Conservation (phyloP, 2,329 filamentous ascomycete species). For the Sphaceloma murrayae region DNA sequence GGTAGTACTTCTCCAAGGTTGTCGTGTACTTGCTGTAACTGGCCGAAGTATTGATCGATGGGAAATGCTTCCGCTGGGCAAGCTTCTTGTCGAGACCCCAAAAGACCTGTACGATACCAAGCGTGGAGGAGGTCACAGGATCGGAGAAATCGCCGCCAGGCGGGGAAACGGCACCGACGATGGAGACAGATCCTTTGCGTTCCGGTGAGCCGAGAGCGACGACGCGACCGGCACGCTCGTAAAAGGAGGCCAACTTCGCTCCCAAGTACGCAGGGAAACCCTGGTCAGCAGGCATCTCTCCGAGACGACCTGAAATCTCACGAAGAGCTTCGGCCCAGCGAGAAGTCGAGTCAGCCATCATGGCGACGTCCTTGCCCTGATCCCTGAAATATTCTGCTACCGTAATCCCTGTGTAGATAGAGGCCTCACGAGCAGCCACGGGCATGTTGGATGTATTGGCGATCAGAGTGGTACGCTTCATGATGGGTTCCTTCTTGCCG, state of each 20-base stretch:
- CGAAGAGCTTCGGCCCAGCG: conserved; percentile 97
- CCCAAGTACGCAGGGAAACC: conserved; percentile 97
- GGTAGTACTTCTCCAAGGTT: conserved; percentile 85
- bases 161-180: conserved; percentile 93
- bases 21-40: conserved; percentile 96
- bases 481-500: conserved; percentile 93
- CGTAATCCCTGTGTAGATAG: conserved; percentile 95
- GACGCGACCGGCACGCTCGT: conserved; percentile 91
- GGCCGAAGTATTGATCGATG: conserved; percentile 87
- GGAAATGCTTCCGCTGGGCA: conserved; percentile 97
- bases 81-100: conserved; percentile 99
- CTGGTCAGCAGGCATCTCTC: conserved; percentile 99
- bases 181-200: conserved; percentile 85
- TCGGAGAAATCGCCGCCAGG: conserved; percentile 99
- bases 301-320: conserved; percentile 96
- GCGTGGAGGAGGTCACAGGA: conserved; percentile 85
- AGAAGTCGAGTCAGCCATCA: conserved; percentile 99
- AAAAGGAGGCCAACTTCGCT: conserved; percentile 96
- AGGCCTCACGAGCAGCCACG: conserved; percentile 93
- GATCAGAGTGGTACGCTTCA: conserved; percentile 98
- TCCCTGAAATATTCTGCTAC: conserved; percentile 96
- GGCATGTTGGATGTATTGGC: conserved; percentile 99
- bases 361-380: conserved; percentile 92
- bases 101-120: conserved; percentile 98
- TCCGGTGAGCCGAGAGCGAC: conserved; percentile 79